phyloP scores from a whole-genome alignment of 2,329 filamentous ascomycete species.

The Colletotrichum endophyticum region DNA sequence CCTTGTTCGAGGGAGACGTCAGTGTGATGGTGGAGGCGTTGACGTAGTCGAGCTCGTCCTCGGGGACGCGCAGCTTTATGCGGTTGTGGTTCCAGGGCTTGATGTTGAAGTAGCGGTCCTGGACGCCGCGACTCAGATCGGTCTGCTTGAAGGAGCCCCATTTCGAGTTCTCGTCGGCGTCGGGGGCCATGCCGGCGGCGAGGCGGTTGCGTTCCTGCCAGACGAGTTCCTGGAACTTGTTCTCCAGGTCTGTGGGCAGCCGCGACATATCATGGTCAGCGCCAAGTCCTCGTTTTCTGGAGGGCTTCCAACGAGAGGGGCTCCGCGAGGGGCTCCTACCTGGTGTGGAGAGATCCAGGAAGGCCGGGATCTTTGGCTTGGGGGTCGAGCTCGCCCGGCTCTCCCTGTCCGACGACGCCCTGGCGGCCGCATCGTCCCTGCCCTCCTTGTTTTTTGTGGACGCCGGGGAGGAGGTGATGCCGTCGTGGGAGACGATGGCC shows the following conservation, averaged over 20 bases:
- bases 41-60: slow-evolving; percentile 77
- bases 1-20: slow-evolving; percentile 42
- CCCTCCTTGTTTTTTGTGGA: slow-evolving; percentile 6
- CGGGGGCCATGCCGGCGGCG: slow-evolving; percentile 42
- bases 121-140: slow-evolving; percentile 33
- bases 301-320: neutral
- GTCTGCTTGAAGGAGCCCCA: slow-evolving; percentile 39
- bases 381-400: neutral
- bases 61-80: slow-evolving; percentile 78
- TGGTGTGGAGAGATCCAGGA: slow-evolving; percentile 39
- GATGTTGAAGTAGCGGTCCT: slow-evolving; percentile 91
- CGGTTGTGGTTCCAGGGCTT: slow-evolving; percentile 89
- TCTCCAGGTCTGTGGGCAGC: slow-evolving; percentile 10
- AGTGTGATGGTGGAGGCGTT: slow-evolving; percentile 78
- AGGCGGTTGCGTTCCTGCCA: slow-evolving; percentile 59
- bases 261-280: slow-evolving; percentile 5
- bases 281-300: slow-evolving; percentile 1
- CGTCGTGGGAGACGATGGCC: slow-evolving; percentile 41
- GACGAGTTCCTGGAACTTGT: slow-evolving; percentile 56
- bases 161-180: slow-evolving; percentile 31
- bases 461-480: slow-evolving; percentile 25
- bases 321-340: slow-evolving; percentile 31
- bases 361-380: slow-evolving; percentile 39
- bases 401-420: neutral
- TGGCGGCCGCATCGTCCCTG: neutral